phyloP scores from a whole-genome alignment of 2,329 filamentous ascomycete genomes.

The Alternaria viburni region DNA sequence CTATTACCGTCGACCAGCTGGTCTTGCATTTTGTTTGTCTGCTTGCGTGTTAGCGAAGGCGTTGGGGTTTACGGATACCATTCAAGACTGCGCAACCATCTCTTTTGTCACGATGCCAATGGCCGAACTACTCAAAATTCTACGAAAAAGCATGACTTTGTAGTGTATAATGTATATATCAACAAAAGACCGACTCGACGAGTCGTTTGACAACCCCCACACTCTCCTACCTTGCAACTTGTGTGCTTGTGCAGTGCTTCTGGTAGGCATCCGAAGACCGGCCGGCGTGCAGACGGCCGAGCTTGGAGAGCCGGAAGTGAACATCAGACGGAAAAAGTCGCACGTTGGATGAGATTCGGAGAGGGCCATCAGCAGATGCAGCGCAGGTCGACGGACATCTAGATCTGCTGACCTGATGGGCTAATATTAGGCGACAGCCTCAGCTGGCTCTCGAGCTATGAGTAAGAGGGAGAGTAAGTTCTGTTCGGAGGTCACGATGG shows the following conservation, averaged over 20 bases:
- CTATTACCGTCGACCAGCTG: neutral
- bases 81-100: constrained; percentile 7
- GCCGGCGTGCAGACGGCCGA: neutral
- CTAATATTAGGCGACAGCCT: neutral
- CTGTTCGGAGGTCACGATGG: constrained; percentile 8
- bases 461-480: neutral
- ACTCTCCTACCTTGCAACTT: neutral
- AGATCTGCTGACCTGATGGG: neutral
- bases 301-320: constrained; percentile 10
- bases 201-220: neutral
- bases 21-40: constrained; percentile 7
- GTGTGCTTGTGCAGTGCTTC: neutral
- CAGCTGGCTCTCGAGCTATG: neutral
- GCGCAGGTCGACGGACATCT: neutral
- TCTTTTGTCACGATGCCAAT: constrained; percentile 19
- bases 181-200: neutral
- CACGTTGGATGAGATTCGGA: neutral
- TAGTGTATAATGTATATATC: constrained; percentile 14
- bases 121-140: neutral
- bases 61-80: constrained; percentile 13
- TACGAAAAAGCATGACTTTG: neutral
- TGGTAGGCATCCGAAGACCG: neutral
- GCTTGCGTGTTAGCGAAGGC: constrained; percentile 25
- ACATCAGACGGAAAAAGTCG: neutral
- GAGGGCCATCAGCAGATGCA: neutral